A percentile compares a stretch with the other conserved stretches of the same genome.
Evolutionary conservation across 225 moss, liverwort and hornwort genomes (phyloP).

Genomic region (Sphagnum contortum): DNA sequence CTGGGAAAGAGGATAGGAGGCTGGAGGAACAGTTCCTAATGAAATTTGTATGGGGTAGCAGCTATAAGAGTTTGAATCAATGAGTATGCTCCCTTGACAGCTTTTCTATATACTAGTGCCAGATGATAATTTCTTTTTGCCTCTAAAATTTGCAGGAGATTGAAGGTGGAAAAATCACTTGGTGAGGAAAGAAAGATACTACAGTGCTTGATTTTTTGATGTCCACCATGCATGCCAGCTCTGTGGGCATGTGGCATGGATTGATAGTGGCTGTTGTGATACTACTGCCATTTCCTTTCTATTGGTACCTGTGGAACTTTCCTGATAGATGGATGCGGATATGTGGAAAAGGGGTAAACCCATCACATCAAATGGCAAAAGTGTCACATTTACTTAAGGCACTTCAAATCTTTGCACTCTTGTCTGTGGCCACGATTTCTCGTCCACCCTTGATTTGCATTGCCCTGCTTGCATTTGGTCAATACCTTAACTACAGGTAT

Average conservation of each 20-base stretch:
- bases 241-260: slow-evolving; percentile 32
- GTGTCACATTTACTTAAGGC: slow-evolving; percentile 56
- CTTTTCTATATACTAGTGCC: no score
- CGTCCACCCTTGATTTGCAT: slow-evolving; percentile 44
- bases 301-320: slow-evolving; percentile 64
- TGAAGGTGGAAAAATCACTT: no score
- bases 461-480: slow-evolving; percentile 39
- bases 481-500: slow-evolving; percentile 79
- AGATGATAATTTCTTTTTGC: no score
- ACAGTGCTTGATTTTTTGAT: slow-evolving; percentile 33
- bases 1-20: no score
- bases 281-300: slow-evolving; percentile 57
- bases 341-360: slow-evolving; percentile 52
- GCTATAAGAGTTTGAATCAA: no score
- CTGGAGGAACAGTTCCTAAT: no score
- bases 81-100: no score
- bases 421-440: slow-evolving; percentile 43
- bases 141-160: no score
- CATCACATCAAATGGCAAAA: slow-evolving; percentile 77
- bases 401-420: slow-evolving; percentile 43
- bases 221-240: slow-evolving; percentile 18
- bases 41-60: no score
- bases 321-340: slow-evolving; percentile 61
- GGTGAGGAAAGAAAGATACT: no score
- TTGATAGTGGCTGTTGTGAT: slow-evolving; percentile 28